A percentile compares a stretch with the other conserved stretches of the same genome.
phyloP scores from a whole-genome alignment of 179 eudicot genomes.

The Patellifolia procumbens region DNA sequence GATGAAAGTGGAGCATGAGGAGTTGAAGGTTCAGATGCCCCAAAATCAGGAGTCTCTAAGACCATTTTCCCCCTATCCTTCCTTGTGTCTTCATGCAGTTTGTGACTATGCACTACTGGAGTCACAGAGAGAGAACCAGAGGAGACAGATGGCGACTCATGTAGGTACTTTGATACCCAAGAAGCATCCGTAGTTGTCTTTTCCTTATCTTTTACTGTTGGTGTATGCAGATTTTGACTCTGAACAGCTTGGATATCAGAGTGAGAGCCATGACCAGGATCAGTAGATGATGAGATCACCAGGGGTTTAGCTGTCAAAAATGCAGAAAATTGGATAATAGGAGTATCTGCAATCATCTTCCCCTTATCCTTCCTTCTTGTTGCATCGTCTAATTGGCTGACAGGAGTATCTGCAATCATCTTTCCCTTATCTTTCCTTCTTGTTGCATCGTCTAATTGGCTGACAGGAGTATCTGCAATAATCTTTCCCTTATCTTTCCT shows the following conservation, averaged over 20 bases:
- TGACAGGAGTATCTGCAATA: conserved; percentile 20
- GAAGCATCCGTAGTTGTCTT: conserved; percentile 16
- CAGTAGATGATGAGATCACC: conserved; percentile 11
- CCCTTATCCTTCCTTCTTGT: too few relatives aligned
- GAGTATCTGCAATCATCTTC: conserved; percentile 20
- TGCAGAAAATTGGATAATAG: conserved; percentile 11
- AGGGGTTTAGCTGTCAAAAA: not conserved
- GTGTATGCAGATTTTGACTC: not conserved
- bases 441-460: too few relatives aligned
- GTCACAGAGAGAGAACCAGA: conserved; percentile 18
- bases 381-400: conserved; percentile 7
- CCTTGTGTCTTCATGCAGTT: conserved; percentile 13
- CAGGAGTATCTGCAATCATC: conserved; percentile 22
- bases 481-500: conserved; percentile 16
- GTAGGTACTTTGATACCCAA: conserved; percentile 8
- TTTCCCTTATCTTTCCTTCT: conserved; percentile 16
- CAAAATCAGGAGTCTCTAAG: not conserved
- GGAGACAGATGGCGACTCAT: conserved; percentile 18
- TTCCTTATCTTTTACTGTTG: conserved; percentile 16
- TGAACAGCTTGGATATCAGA: not conserved
- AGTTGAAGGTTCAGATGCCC: conserved; percentile 21
- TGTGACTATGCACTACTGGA: conserved; percentile 4
- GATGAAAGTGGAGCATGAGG: conserved; percentile 17
- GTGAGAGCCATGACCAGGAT: conserved; percentile 7
- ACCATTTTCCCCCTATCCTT: conserved; percentile 28